Evolutionary conservation across 2,329 filamentous ascomycete genomes (phyloP).

Genomic region (Colletotrichum tamarilloi): DNA sequence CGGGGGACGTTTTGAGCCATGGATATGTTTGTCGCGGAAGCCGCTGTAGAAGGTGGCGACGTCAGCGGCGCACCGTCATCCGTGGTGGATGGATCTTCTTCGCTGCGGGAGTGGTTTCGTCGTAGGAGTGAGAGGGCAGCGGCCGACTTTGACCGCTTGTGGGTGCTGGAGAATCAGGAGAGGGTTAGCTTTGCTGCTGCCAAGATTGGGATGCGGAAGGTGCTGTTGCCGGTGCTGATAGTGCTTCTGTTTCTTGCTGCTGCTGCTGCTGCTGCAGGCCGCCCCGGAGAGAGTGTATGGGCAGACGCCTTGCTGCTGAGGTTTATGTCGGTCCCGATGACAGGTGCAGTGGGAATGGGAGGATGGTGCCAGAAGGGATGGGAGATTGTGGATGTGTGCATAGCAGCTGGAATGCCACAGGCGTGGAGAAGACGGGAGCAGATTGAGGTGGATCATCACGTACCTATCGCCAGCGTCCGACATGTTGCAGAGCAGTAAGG

Average conservation of each 20-base stretch:
- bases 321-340: constrained; percentile 28
- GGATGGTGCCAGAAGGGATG: not conserved
- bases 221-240: constrained; percentile 6
- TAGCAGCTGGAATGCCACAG: constrained; percentile 7
- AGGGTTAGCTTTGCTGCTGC: constrained; percentile 20
- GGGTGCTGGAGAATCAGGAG: constrained; percentile 45
- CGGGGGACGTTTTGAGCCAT: constrained; percentile 51
- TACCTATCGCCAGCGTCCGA: constrained; percentile 51
- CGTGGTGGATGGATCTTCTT: constrained; percentile 61
- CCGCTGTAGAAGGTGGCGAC: constrained; percentile 46
- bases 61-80: constrained; percentile 58
- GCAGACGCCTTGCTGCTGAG: not conserved
- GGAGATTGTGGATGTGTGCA: not conserved
- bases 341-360: not conserved
- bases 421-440: not conserved
- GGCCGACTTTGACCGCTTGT: constrained; percentile 66
- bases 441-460: constrained; percentile 30
- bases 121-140: constrained; percentile 65
- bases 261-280: constrained; percentile 13
- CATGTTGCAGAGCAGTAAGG: constrained; percentile 41
- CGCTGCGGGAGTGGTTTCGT: constrained; percentile 60
- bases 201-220: constrained; percentile 12
- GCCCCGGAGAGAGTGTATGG: not conserved
- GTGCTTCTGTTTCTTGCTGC: constrained; percentile 4
- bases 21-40: constrained; percentile 45